phyloP scores from a whole-genome alignment of 495 filamentous ascomycete species.

The Podospora sp. region DNA sequence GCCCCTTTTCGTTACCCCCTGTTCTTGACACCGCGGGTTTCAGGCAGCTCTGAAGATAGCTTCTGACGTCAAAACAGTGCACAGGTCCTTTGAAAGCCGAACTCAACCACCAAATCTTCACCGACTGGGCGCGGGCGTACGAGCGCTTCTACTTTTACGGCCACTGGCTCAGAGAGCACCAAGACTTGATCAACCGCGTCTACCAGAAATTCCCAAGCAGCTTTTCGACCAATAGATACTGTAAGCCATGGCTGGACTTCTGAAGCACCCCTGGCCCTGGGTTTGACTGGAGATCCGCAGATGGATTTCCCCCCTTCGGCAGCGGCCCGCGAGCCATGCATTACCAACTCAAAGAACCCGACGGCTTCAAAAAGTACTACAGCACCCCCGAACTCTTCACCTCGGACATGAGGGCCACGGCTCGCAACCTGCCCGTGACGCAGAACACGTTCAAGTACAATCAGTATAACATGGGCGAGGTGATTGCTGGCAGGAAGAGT shows the following conservation, averaged over 20 bases:
- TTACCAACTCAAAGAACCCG: slow-evolving; percentile 2
- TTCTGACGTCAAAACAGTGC: neutral
- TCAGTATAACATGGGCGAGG: neutral
- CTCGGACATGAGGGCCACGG: neutral
- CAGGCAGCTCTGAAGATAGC: neutral
- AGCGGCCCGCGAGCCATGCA: neutral
- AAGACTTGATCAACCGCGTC: neutral
- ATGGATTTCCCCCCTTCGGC: neutral
- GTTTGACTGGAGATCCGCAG: neutral
- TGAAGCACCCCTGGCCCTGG: neutral
- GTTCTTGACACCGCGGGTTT: too few relatives aligned
- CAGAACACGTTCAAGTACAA: neutral
- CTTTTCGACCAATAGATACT: neutral
- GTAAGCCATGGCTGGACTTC: neutral
- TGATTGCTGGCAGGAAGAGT: neutral
- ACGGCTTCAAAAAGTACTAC: neutral
- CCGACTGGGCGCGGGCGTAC: slow-evolving; percentile 2
- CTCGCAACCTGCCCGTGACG: neutral
- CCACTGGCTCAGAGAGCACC: neutral
- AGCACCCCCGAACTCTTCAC: neutral
- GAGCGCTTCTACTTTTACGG: neutral
- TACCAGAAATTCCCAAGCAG: neutral
- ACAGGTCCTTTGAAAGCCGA: neutral
- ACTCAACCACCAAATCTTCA: slow-evolving; percentile 3
- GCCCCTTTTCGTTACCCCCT: neutral